Evolutionary conservation across 169 alveolate genomes (phyloP), one percentile per base, ranked within the genome.

Genomic region (Eimeria maxima): DNA sequence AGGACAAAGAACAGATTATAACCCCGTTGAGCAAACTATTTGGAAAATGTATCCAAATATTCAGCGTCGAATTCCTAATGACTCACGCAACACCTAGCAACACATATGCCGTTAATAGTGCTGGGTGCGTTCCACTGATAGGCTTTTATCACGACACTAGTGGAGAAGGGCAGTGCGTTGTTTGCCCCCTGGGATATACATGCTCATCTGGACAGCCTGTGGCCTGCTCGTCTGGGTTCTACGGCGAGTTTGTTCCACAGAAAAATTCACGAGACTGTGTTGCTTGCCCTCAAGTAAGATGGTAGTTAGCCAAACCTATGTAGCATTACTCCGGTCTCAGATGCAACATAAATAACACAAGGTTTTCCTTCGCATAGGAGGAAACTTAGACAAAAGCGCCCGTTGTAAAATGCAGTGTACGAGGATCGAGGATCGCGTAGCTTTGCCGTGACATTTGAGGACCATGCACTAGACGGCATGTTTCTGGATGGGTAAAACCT

Each of bases 151-250:
- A 87, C 83, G 81, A 63, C 20, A n/a, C 78, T 10, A 55, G 27
- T 13, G 80, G 81, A n/a, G 81, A 63, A 5, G 92, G 91, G 3
- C 81, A 63, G 42, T 87, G 93, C 81, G 18, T 87, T 27, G 53
- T 60, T 38, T 87, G 93, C 33, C 63, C 93, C 80, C 29, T 87
- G 57, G 93, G 93, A 87, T 87, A 87, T n/a, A 60, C 93, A 2
- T 87, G 93, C 81, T 4, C 93, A 5, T 57, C 57, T n/a, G 93
- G 93, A 11, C 71, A 47, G 47, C 93, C 93, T 8, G 71, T 63
- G 14, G 83, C 81, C 45, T 87, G 93, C 83, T 29, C 93, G 7
- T 16, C 83, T 87, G 93, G 93, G 83, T 38, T 42, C 83, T 87
- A 87, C 60, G 93, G 93, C 42, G 93, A 60, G 38, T 87, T 47